Evolutionary conservation across 768 basidiomycete species (phyloP).

Genomic region (Boletus coccyginus): DNA sequence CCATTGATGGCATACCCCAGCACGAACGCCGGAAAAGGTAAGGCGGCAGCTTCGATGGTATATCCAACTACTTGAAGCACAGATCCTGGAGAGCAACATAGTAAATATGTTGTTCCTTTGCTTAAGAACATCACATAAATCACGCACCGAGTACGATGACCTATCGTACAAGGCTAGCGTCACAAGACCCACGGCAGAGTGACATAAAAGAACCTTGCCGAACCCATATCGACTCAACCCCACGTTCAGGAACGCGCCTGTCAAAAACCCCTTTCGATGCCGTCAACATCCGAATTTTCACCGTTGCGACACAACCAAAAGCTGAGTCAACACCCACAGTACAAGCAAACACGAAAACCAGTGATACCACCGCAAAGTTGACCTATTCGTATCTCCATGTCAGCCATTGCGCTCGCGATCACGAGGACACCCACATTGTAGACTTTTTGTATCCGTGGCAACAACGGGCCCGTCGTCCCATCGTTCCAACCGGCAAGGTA

Average conservation of each 20-base stretch:
- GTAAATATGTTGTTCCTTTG: too few relatives aligned
- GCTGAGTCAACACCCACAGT: constrained; percentile 23
- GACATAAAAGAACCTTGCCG: constrained; percentile 26
- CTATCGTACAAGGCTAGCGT: constrained; percentile 6
- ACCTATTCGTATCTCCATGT: constrained; percentile 26
- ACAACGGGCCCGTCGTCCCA: constrained; percentile 36
- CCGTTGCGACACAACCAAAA: too few relatives aligned
- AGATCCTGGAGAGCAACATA: constrained; percentile 18
- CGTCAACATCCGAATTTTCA: background rate
- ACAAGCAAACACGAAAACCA: constrained; percentile 43
- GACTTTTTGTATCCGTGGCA: constrained; percentile 37
- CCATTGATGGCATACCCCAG: constrained; percentile 44
- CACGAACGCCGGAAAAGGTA: constrained; percentile 46
- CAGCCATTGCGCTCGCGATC: background rate
- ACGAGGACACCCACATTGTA: constrained; percentile 30
- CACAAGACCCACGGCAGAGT: background rate
- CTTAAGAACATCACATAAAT: background rate
- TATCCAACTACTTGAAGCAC: constrained; percentile 32
- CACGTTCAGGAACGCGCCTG: constrained; percentile 33
- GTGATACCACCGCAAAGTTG: constrained; percentile 38
- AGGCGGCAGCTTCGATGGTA: constrained; percentile 37
- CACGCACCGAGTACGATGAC: constrained; percentile 28
- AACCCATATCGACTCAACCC: constrained; percentile 31
- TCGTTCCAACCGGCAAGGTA: constrained; percentile 41
- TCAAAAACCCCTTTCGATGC: constrained; percentile 29